phyloP scores from a whole-genome alignment of 495 filamentous ascomycete genomes.

The Trichoderma virens region DNA sequence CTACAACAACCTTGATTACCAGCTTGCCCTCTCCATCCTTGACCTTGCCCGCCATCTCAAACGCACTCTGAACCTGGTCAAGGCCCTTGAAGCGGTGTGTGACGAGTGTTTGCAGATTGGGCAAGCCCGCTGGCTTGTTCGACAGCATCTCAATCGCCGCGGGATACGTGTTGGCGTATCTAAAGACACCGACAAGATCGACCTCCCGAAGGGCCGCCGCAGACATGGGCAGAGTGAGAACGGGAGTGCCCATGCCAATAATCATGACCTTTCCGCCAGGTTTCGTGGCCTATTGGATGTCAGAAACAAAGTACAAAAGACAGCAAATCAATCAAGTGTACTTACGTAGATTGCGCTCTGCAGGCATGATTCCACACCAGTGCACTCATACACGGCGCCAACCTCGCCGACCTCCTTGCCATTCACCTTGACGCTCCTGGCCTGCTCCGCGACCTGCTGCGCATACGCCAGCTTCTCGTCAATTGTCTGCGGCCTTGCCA shows the following conservation, averaged over 20 bases:
- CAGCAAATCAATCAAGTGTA: no score
- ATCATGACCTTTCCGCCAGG: slow-evolving; percentile 78
- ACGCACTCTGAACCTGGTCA: slow-evolving; percentile 36
- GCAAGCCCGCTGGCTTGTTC: slow-evolving; percentile 45
- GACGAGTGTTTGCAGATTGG: slow-evolving; percentile 54
- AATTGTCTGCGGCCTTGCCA: slow-evolving; percentile 45
- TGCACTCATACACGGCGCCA: slow-evolving; percentile 84
- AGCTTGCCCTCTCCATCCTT: slow-evolving; percentile 45
- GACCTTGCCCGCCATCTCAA: slow-evolving; percentile 43
- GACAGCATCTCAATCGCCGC: slow-evolving; percentile 65
- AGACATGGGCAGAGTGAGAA: slow-evolving; percentile 79
- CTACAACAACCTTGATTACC: slow-evolving; percentile 48
- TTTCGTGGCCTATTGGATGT: slow-evolving; percentile 51
- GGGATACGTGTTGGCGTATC: slow-evolving; percentile 81
- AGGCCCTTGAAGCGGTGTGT: slow-evolving; percentile 57
- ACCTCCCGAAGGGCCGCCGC: slow-evolving; percentile 85
- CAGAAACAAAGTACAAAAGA: no score
- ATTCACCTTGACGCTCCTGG: slow-evolving; percentile 32
- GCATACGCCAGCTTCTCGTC: slow-evolving; percentile 55
- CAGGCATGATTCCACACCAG: slow-evolving; percentile 77
- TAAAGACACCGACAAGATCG: slow-evolving; percentile 84
- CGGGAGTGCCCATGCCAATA: slow-evolving; percentile 89
- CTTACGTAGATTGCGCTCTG: slow-evolving; percentile 79
- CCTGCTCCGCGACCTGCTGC: slow-evolving; percentile 47
- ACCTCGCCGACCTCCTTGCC: slow-evolving; percentile 49